Percentiles rank a stretch among this genome's conserved stretches.
Conservation (phyloP, 2,329 filamentous ascomycete species). For the Cladophialophora immunda region DNA sequence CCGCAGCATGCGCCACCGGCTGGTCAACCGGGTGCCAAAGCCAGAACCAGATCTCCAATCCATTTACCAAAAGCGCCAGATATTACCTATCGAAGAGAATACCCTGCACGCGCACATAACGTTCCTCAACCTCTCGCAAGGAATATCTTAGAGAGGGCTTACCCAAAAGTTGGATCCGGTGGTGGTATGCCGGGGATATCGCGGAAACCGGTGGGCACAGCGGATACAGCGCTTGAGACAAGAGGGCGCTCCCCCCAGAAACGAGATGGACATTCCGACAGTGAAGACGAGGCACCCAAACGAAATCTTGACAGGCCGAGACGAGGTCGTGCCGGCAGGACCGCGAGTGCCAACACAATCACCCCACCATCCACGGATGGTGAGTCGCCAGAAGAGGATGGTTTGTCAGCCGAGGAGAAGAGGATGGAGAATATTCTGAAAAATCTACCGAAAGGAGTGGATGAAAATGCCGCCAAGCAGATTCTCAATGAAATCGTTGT, state of each 20-base stretch:
- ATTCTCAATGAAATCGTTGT: conserved; percentile 97
- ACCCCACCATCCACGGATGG: conserved; percentile 60
- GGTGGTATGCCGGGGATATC: conserved; percentile 33
- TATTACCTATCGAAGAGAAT: conserved; percentile 60
- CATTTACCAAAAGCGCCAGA: conserved; percentile 37
- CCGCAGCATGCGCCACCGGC: conserved; percentile 26
- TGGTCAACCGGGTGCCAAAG: conserved; percentile 18
- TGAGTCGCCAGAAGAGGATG: conserved; percentile 58
- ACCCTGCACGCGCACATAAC: conserved; percentile 50
- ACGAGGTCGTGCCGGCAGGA: conserved; percentile 40
- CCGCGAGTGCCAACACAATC: conserved; percentile 51
- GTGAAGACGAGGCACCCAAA: conserved; percentile 45
- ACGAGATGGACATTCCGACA: conserved; percentile 44
- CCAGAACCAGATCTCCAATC: conserved; percentile 33
- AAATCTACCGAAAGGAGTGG: conserved; percentile 81
- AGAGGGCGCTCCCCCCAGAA: conserved; percentile 31
- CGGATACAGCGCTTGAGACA: conserved; percentile 21
- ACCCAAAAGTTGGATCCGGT: conserved; percentile 26
- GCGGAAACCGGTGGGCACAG: conserved; percentile 48
- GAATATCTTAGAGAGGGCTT: conserved; percentile 36
- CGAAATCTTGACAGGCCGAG: conserved; percentile 24
- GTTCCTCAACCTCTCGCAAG: conserved; percentile 35
- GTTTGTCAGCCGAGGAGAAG: conserved; percentile 59
- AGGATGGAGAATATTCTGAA: conserved; percentile 74
- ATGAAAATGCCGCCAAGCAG: conserved; percentile 82